phyloP scores from a whole-genome alignment of 768 basidiomycete species.

The Sutorius australiensis region DNA sequence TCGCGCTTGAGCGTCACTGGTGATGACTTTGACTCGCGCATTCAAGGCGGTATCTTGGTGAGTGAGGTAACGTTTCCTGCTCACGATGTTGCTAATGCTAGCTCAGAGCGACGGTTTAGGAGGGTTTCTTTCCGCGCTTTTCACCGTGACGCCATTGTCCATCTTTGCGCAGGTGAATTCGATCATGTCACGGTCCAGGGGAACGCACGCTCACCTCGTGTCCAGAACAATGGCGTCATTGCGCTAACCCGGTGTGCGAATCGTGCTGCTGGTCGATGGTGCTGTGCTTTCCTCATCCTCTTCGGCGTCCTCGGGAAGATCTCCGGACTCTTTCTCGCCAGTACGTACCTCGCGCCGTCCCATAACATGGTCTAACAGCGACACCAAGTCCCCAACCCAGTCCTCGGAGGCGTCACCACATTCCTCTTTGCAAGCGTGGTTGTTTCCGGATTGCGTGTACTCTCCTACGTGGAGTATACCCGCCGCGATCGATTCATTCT shows the following conservation, averaged over 20 bases:
- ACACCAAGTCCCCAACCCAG: constrained; percentile 62
- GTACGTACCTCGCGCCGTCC: constrained; percentile 28
- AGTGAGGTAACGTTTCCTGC: constrained; percentile 7
- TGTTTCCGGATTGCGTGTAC: constrained; percentile 66
- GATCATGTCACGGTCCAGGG: not conserved
- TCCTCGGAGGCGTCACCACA: constrained; percentile 82
- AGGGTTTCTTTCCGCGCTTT: constrained; percentile 73
- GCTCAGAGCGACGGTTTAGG: constrained; percentile 70
- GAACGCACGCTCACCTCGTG: not conserved
- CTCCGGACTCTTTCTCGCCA: constrained; percentile 79
- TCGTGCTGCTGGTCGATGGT: constrained; percentile 73
- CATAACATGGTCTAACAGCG: not conserved
- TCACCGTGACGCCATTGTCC: constrained; percentile 78
- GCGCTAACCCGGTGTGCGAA: constrained; percentile 84
- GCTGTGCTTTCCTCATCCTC: constrained; percentile 73
- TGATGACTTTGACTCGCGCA: constrained; percentile 71
- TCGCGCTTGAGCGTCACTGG: constrained; percentile 73
- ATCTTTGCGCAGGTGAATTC: constrained; percentile 61
- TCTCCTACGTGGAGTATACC: constrained; percentile 56
- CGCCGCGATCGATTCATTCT: constrained; percentile 68
- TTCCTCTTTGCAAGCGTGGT: constrained; percentile 80
- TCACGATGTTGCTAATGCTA: not conserved
- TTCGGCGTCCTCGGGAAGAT: constrained; percentile 81
- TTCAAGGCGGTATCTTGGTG: constrained; percentile 79
- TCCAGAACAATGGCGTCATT: constrained; percentile 78